Base-by-base conservation (phyloP, 106 monocot genomes). In the Xerophyta viscosa region DNA sequence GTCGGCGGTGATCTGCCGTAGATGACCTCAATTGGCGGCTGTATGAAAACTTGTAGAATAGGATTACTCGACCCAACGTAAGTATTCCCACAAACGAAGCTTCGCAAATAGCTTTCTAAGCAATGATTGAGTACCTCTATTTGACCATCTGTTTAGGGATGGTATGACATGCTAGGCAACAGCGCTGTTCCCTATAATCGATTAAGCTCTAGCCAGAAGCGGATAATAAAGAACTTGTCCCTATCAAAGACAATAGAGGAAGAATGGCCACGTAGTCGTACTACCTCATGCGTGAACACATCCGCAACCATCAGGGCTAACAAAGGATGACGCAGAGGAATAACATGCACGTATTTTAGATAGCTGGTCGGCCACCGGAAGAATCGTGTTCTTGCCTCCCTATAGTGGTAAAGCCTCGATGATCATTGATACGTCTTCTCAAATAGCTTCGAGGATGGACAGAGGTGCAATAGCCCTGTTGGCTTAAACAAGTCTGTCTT, bases 391-490 rank as follows among this genome's bases (percentile, higher is more conserved):
- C 2, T 50, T 21, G 0, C 27, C 2, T 26, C 10, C 2, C 7
- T 8, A 23, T 4, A 0, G 29, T 6, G 65, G 29, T 8, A 54
- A 18, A 8, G 22, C 31, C 4, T 2, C 21, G 8, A 65, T 45
- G 11, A 55, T 54, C 28, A 54, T 45, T 1, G 39, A 15, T 8
- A 65, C 0, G 22, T 45, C 37, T 13, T 54, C 29, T 30, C 65
- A 65, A 39, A 39, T 39, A 10, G 15, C 10, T 12, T 10, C 39
- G 15, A 7, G 39, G 7, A 33, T 33, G 33, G 52, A 37, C 11
- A 64, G 26, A 0, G 52, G 52, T 52, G 41, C 0, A 64, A 28
- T 5, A 63, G 22, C 1, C 63, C 37, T 24, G 39, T 27, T 39
- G 39, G 39, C 39, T 39, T 39, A 39, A 39, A 15, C 13, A 15